A percentile compares a stretch with the other conserved stretches of the same genome.
These are phyloP conservation scores for Pulveroboletus sp. DNA, from an alignment of 768 basidiomycete species.

Conservation along the genomic window DNA sequence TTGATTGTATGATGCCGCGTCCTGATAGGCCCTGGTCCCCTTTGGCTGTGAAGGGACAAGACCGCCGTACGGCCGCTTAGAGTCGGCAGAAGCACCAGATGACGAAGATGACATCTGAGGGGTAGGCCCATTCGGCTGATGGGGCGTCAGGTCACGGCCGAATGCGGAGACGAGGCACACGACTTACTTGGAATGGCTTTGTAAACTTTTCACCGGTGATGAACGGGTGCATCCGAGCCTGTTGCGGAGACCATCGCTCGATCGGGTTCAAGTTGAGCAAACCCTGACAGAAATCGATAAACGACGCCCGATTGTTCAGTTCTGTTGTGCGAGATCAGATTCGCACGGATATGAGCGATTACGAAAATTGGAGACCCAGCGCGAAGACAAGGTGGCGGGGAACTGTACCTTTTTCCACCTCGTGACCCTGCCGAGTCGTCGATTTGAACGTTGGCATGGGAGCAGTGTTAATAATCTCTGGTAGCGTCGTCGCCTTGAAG, in stretches of 20 bases:
- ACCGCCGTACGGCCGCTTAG: conserved; percentile 91
- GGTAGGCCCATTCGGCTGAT: conserved; percentile 50
- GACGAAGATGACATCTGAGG: conserved; percentile 26
- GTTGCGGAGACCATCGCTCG: conserved; percentile 95
- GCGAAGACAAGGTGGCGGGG: not conserved
- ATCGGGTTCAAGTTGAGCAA: conserved; percentile 92
- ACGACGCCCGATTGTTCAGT: conserved; percentile 87
- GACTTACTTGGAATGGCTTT: conserved; percentile 75
- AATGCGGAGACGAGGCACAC: not conserved
- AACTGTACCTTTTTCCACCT: conserved; percentile 82
- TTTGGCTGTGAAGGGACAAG: conserved; percentile 87
- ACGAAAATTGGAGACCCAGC: conserved; percentile 4
- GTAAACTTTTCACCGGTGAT: conserved; percentile 96
- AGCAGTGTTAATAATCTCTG: conserved; percentile 94
- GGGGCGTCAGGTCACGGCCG: conserved; percentile 6
- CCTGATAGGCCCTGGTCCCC: conserved; percentile 80
- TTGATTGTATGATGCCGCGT: conserved; percentile 92
- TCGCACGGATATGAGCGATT: conserved; percentile 7
- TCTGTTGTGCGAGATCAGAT: conserved; percentile 47
- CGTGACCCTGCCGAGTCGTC: conserved; percentile 63
- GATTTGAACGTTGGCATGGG: conserved; percentile 88
- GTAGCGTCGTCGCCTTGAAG: conserved; percentile 89
- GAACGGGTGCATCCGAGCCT: conserved; percentile 93
- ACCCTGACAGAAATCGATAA: conserved; percentile 97
- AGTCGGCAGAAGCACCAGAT: conserved; percentile 46